phyloP scores from a whole-genome alignment of 2,329 filamentous ascomycete genomes.

The Rhynchosporium agropyri region DNA sequence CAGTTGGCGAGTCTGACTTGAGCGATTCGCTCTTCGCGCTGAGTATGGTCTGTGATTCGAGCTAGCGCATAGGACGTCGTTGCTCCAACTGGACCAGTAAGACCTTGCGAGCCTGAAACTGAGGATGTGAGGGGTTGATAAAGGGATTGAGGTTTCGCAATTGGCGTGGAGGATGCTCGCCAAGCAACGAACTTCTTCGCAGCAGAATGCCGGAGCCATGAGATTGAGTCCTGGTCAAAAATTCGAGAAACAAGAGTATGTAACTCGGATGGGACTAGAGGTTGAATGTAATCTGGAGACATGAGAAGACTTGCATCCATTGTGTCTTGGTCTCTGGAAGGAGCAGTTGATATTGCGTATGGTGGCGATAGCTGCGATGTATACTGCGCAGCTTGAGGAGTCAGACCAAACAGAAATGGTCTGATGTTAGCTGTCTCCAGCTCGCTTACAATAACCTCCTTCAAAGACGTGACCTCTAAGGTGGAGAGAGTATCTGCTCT shows the following conservation, averaged over 20 bases:
- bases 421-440: conserved; percentile 60
- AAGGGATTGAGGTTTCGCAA: conserved; percentile 39
- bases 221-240: conserved; percentile 76
- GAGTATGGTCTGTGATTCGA: conserved; percentile 60
- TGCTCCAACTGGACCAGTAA: conserved; percentile 39
- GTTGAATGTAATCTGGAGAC: conserved; percentile 86
- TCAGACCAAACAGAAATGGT: conserved; percentile 64
- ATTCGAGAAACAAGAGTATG: conserved; percentile 67
- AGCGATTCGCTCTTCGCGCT: conserved; percentile 61
- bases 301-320: conserved; percentile 95
- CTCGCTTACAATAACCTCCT: conserved; percentile 59
- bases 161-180: conserved; percentile 51
- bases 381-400: conserved; percentile 26
- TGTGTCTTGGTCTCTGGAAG: conserved; percentile 71
- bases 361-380: conserved; percentile 48
- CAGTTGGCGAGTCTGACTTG: conserved; percentile 78
- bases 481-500: conserved; percentile 70
- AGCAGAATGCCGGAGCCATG: conserved; percentile 79
- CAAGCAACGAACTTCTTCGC: conserved; percentile 81
- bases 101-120: conserved; percentile 28
- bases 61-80: conserved; percentile 60
- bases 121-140: conserved; percentile 44
- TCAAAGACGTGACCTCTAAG: conserved; percentile 60
- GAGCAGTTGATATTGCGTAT: conserved; percentile 77
- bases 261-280: conserved; percentile 77